Conservation (phyloP, 2,329 filamentous ascomycete genomes). For the Sporothrix sp. region DNA sequence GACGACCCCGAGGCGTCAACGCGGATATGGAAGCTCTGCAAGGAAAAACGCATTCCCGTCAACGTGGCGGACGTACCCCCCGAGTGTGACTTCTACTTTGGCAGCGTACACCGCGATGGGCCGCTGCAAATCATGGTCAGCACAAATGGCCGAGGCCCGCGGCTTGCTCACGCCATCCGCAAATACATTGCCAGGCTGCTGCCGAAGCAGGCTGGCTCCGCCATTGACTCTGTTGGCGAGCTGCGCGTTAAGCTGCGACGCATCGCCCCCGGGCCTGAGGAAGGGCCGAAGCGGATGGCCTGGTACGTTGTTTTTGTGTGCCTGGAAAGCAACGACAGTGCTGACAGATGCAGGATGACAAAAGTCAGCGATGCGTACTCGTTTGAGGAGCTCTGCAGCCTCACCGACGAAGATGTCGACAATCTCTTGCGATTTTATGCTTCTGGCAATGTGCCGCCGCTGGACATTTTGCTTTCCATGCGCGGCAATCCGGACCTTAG, state of each 20-base stretch:
- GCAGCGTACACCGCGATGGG: conserved; percentile 87
- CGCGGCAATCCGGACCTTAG: conserved; percentile 35
- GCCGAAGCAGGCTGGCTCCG: conserved; percentile 71
- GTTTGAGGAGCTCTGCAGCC: conserved; percentile 71
- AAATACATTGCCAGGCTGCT: conserved; percentile 68
- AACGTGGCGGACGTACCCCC: conserved; percentile 96
- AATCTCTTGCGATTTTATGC: conserved; percentile 67
- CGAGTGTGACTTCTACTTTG: conserved; percentile 99
- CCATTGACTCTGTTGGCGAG: conserved; percentile 74
- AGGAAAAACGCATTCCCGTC: conserved; percentile 69
- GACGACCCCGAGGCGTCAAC: conserved; percentile 90
- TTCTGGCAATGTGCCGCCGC: conserved; percentile 42
- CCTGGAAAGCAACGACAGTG: conserved; percentile 17
- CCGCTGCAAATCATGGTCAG: conserved; percentile 97
- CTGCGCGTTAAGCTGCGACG: conserved; percentile 70
- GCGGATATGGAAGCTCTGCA: conserved; percentile 87
- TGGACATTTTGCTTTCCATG: conserved; percentile 47
- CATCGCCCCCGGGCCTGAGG: conserved; percentile 59
- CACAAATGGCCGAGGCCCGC: conserved; percentile 92
- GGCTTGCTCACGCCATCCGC: conserved; percentile 77
- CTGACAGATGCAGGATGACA: conserved; percentile 62
- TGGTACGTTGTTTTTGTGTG: conserved; percentile 43
- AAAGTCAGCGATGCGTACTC: conserved; percentile 80
- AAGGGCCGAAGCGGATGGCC: conserved; percentile 80
- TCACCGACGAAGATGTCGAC: conserved; percentile 79